A percentile compares a stretch with the other conserved stretches of the same genome.
These are phyloP conservation scores for Plasmopara viticola DNA, from an alignment of 352 stramenopile genomes.

Conservation along the genomic window DNA sequence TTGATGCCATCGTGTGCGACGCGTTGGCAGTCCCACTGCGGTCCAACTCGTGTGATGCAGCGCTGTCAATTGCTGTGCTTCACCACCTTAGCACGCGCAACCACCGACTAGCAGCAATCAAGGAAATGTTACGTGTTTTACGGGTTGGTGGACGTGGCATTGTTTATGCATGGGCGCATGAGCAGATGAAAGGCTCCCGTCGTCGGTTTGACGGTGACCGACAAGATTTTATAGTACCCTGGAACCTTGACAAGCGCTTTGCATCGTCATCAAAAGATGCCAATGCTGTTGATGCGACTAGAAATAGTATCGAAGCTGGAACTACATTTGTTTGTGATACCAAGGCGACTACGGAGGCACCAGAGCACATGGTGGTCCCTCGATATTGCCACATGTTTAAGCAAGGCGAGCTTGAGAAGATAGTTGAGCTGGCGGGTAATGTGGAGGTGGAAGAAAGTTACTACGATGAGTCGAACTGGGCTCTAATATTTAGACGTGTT, in stretches of 20 bases:
- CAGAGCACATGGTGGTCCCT: conserved; percentile 55
- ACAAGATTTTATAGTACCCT: conserved; percentile 87
- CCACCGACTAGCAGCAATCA: conserved; percentile 64
- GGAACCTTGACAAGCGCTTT: conserved; percentile 81
- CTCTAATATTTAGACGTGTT: conserved; percentile 60
- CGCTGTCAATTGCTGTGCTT: conserved; percentile 79
- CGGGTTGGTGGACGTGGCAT: conserved; percentile 58
- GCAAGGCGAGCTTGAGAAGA: conserved; percentile 66
- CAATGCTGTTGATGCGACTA: background rate
- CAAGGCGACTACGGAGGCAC: conserved; percentile 6
- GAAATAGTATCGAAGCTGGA: conserved; percentile 4
- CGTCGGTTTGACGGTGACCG: conserved; percentile 58
- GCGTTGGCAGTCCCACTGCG: conserved; percentile 69
- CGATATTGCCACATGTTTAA: conserved; percentile 89
- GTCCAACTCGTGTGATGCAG: conserved; percentile 64
- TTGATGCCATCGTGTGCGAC: conserved; percentile 76
- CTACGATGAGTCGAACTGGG: conserved; percentile 86
- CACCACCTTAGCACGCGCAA: conserved; percentile 75
- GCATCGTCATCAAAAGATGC: conserved; percentile 16
- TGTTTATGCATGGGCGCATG: conserved; percentile 85
- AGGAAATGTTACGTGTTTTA: conserved; percentile 73
- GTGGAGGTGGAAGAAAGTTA: conserved; percentile 66
- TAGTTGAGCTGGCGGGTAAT: conserved; percentile 56
- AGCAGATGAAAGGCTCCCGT: conserved; percentile 71
- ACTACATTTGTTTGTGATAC: conserved; percentile 10